Conservation (phyloP, 2,329 filamentous ascomycete genomes). For the Grosmannia clavigera region DNA sequence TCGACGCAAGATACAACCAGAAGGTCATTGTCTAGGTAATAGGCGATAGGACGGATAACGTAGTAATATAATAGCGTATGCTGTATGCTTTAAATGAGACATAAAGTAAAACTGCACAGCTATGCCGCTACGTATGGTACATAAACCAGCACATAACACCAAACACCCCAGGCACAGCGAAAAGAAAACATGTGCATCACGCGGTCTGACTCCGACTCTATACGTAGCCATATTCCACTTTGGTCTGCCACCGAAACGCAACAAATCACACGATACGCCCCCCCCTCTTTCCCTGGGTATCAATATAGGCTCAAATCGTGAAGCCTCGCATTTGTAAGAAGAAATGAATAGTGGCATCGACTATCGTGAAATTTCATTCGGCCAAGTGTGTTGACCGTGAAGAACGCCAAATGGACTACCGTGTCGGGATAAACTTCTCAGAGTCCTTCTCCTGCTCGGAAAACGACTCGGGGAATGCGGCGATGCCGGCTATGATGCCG, state of each 20-base stretch:
- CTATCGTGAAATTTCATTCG: neutral
- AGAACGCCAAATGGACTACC: neutral
- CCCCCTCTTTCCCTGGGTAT: neutral
- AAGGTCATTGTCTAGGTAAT: constrained; percentile 6
- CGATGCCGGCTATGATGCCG: constrained; percentile 64
- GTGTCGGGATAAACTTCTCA: constrained; percentile 47
- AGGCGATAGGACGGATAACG: neutral
- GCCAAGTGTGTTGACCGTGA: neutral
- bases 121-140: too few relatives aligned
- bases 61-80: neutral
- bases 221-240: neutral
- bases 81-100: neutral
- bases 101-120: neutral
- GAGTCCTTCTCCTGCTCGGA: constrained; percentile 57
- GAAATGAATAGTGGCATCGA: neutral
- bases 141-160: neutral
- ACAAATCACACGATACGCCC: neutral
- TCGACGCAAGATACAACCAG: constrained; percentile 7
- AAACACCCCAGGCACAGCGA: neutral
- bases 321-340: neutral
- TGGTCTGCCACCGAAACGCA: neutral
- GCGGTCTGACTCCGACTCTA: neutral
- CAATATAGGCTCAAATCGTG: neutral
- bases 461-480: constrained; percentile 61
- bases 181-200: neutral